Evolutionary conservation across 2,329 filamentous ascomycete species (phyloP).

Genomic region (Calonectria montana): DNA sequence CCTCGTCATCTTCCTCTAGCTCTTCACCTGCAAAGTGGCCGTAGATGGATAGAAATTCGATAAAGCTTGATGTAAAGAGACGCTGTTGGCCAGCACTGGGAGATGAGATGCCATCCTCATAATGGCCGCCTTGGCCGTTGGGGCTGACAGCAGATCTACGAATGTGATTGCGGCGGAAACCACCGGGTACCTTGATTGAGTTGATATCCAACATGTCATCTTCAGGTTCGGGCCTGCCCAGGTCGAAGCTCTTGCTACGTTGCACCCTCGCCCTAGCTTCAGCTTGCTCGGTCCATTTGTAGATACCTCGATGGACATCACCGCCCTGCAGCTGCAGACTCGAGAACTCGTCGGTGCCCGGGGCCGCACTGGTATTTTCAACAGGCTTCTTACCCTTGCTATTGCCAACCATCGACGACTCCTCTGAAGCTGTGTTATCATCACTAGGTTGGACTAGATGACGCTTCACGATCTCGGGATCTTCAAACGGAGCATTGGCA

Average conservation of each 20-base stretch:
- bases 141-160: conserved; percentile 79
- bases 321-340: conserved; percentile 93
- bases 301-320: conserved; percentile 94
- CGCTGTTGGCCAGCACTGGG: conserved; percentile 53
- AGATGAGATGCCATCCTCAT: conserved; percentile 50
- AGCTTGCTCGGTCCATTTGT: conserved; percentile 94
- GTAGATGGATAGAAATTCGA: conserved; percentile 95
- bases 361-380: conserved; percentile 49
- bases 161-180: conserved; percentile 91
- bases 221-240: conserved; percentile 81
- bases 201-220: conserved; percentile 86
- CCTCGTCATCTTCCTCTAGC: conserved; percentile 95
- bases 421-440: conserved; percentile 57
- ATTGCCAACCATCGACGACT: conserved; percentile 56
- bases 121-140: conserved; percentile 45
- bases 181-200: conserved; percentile 91
- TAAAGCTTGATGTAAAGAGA: conserved; percentile 89
- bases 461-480: conserved; percentile 89
- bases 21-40: conserved; percentile 98
- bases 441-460: conserved; percentile 82
- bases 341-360: conserved; percentile 85
- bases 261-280: conserved; percentile 75
- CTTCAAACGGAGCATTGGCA: conserved; percentile 75
- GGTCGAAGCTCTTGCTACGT: conserved; percentile 89
- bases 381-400: conserved; percentile 67